Conservation (phyloP, 352 stramenopile species). For the Elongisporangium senticosum region DNA sequence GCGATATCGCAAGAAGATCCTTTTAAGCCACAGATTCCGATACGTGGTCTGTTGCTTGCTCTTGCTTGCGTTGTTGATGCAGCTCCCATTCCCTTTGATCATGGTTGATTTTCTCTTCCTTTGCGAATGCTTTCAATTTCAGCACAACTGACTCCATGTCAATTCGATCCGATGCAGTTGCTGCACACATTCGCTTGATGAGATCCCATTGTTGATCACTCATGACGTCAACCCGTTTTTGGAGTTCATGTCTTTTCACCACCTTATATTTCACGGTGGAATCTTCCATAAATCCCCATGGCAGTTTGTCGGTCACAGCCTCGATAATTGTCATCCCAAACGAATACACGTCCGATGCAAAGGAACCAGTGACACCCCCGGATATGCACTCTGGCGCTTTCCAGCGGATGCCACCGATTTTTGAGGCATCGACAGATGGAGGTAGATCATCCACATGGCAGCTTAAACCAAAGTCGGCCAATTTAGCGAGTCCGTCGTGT, state of each 20-base stretch:
- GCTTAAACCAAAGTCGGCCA: constrained; percentile 11
- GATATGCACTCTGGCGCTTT: constrained; percentile 12
- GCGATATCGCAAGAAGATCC: too few species aligned
- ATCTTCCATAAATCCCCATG: constrained; percentile 8
- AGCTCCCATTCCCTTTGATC: too few species aligned
- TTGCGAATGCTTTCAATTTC: too few species aligned
- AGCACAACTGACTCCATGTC: too few species aligned
- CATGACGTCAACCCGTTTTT: not conserved
- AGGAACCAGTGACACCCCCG: not conserved
- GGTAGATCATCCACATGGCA: not conserved
- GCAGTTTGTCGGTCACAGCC: constrained; percentile 6
- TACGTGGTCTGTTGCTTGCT: too few species aligned
- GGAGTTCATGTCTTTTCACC: constrained; percentile 2
- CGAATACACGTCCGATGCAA: constrained; percentile 22
- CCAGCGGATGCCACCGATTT: constrained; percentile 5
- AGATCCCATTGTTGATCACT: constrained; percentile 7
- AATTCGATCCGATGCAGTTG: too few species aligned
- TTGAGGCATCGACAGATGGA: too few species aligned
- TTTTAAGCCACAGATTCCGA: too few species aligned
- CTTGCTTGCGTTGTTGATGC: too few species aligned
- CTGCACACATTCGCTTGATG: constrained; percentile 12
- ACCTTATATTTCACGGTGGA: constrained; percentile 4
- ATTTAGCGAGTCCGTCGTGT: constrained; percentile 7
- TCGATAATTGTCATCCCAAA: constrained; percentile 19
- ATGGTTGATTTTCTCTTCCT: too few species aligned